Conservation (phyloP, 2,329 filamentous ascomycete genomes). For the Pestalotiopsis sp. region DNA sequence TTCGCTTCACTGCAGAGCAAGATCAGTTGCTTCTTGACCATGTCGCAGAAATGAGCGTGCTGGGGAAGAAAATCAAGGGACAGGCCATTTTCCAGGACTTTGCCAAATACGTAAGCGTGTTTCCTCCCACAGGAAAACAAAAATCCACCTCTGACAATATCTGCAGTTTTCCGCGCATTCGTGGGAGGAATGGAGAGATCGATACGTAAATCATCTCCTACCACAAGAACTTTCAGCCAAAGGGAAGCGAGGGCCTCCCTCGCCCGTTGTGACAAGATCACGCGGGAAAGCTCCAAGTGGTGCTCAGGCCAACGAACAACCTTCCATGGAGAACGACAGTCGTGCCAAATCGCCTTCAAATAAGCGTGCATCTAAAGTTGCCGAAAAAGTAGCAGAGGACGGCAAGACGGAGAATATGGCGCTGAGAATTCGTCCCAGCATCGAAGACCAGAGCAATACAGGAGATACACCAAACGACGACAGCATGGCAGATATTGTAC, state of each 20-base stretch:
- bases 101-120: constrained; percentile 29
- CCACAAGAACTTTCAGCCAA: constrained; percentile 10
- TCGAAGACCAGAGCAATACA: background rate
- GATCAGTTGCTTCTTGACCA: constrained; percentile 18
- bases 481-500: background rate
- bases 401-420: background rate
- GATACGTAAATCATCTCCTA: constrained; percentile 31
- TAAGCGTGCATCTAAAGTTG: background rate
- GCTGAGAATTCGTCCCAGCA: background rate
- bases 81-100: constrained; percentile 36
- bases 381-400: background rate
- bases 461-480: background rate
- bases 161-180: constrained; percentile 35
- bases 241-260: background rate
- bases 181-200: constrained; percentile 32
- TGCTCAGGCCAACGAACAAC: background rate
- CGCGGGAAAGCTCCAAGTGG: background rate
- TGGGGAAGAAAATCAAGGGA: constrained; percentile 20
- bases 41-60: constrained; percentile 22
- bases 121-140: too few species aligned
- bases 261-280: constrained; percentile 15
- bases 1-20: constrained; percentile 23
- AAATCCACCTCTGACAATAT: background rate
- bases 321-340: background rate
- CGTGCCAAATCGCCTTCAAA: background rate